These are phyloP conservation scores for Amanita exitialis DNA, from an alignment of 768 basidiomycete genomes.

Conservation along the genomic window DNA sequence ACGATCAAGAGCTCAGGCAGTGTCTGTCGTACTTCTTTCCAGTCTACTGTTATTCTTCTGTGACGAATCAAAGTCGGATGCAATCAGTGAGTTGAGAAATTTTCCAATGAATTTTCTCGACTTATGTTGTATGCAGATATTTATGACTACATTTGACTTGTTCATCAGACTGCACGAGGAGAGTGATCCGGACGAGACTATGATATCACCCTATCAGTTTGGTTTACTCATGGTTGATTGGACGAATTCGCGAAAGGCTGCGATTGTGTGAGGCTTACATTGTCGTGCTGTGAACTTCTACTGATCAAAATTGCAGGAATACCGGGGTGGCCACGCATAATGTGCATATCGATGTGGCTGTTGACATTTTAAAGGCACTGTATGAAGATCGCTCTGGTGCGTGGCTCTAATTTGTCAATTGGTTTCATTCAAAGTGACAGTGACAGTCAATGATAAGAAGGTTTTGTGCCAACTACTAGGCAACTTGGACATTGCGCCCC, in stretches of 20 bases:
- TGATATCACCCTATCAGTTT: conserved; percentile 66
- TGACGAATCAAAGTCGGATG: conserved; percentile 65
- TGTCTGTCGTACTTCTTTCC: conserved; percentile 83
- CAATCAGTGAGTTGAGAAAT: conserved; percentile 33
- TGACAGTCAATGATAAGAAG: neutral
- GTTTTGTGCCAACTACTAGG: conserved; percentile 1
- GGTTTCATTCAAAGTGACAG: neutral
- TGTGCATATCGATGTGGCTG: conserved; percentile 49
- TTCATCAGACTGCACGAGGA: conserved; percentile 52
- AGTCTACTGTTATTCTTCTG: conserved; percentile 76
- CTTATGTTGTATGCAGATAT: conserved; percentile 36
- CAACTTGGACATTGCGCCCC: neutral
- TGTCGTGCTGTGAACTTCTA: neutral
- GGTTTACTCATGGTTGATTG: conserved; percentile 76
- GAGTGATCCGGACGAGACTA: conserved; percentile 61
- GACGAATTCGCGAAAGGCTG: conserved; percentile 75
- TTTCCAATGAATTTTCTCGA: neutral
- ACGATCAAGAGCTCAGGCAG: conserved; percentile 80
- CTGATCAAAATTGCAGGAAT: conserved; percentile 10
- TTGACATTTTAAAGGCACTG: conserved; percentile 33
- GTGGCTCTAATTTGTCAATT: neutral
- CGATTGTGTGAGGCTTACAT: conserved; percentile 25
- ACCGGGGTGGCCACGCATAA: conserved; percentile 12
- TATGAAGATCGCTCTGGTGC: conserved; percentile 4
- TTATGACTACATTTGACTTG: conserved; percentile 57